These are phyloP conservation scores for Chloropicon primus DNA, from an alignment of 139 green algal species.

Conservation along the genomic window DNA sequence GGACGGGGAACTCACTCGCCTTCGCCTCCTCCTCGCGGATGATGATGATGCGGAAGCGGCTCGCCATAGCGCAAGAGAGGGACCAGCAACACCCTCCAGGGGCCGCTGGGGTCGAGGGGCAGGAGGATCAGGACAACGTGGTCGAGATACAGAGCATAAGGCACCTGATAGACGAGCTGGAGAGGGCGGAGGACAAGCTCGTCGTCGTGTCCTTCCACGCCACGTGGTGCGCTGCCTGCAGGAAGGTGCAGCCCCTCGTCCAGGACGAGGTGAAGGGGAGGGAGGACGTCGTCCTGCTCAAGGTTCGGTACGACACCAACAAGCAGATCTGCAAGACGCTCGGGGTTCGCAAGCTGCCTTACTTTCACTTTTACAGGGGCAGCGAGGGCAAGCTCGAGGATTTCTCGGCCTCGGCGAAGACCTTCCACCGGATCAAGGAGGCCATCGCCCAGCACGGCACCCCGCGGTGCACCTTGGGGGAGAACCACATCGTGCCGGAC, in stretches of 20 bases:
- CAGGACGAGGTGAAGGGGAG: background rate
- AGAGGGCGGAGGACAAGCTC: background rate
- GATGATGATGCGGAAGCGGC: too few relatives aligned
- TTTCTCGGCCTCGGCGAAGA: conserved; percentile 3
- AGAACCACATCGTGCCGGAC: background rate
- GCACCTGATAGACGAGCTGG: background rate
- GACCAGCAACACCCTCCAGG: too few relatives aligned
- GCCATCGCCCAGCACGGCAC: background rate
- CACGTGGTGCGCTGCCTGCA: conserved; percentile 6
- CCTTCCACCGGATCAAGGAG: background rate
- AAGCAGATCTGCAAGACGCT: conserved; percentile 5
- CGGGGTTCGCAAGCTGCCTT: background rate
- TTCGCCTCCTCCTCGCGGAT: too few relatives aligned
- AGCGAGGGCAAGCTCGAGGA: background rate
- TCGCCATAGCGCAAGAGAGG: background rate
- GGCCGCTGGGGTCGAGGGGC: background rate
- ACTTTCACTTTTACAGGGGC: conserved; percentile 6
- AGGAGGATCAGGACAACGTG: background rate
- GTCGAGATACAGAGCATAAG: background rate
- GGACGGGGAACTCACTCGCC: too few relatives aligned
- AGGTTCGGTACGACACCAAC: conserved; percentile 4
- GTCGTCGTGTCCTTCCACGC: conserved; percentile 1
- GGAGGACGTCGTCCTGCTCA: background rate
- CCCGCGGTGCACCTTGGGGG: background rate
- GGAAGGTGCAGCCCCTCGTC: background rate